Percentiles rank a stretch among this genome's conserved stretches.
Evolutionary conservation across 1,139 yeast genomes (phyloP).

Genomic region (Kazachstania sp.): DNA sequence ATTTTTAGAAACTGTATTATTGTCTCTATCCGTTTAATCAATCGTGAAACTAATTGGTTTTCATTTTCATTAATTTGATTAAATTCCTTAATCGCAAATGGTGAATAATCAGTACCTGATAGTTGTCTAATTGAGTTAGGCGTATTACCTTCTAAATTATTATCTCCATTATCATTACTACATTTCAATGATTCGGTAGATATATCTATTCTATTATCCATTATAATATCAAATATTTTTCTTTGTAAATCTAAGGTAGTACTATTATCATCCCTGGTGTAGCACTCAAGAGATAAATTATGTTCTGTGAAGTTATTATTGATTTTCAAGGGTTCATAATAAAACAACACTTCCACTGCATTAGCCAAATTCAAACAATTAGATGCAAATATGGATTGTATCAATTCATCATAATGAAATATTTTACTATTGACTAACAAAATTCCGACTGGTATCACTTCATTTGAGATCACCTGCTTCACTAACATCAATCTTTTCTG

Average conservation of each 20-base stretch:
- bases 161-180: background rate
- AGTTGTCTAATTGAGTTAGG: background rate
- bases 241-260: background rate
- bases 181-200: background rate
- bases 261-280: background rate
- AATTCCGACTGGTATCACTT: constrained; percentile 9
- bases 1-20: constrained; percentile 16
- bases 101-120: background rate
- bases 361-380: background rate
- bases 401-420: constrained; percentile 9
- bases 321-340: constrained; percentile 10
- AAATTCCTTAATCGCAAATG: constrained; percentile 1
- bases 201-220: background rate
- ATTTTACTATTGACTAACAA: constrained; percentile 9
- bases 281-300: constrained; percentile 3
- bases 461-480: constrained; percentile 6
- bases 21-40: constrained; percentile 14
- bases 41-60: constrained; percentile 8
- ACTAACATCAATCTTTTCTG: constrained; percentile 8
- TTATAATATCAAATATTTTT: background rate
- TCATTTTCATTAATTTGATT: constrained; percentile 1
- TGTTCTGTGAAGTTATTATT: background rate
- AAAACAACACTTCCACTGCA: constrained; percentile 5
- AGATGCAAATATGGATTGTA: constrained; percentile 1
- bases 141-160: no score